phyloP scores from a whole-genome alignment of 2,329 filamentous ascomycete genomes.

The Dothidotthia symphoricarpi region DNA sequence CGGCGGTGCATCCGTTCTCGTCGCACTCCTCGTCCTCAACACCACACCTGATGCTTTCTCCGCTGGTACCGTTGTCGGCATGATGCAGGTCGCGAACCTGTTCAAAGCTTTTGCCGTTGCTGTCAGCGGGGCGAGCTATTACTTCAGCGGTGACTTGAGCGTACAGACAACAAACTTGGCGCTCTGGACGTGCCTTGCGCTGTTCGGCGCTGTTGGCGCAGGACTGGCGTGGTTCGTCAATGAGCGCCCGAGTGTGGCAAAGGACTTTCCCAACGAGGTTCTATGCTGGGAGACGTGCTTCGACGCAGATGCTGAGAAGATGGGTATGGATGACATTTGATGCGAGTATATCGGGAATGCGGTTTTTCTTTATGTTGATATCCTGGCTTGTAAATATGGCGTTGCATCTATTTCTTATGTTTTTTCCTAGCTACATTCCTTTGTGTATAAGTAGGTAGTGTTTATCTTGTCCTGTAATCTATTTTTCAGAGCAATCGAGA shows the following conservation, averaged over 20 bases:
- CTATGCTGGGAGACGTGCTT: slow-evolving; percentile 50
- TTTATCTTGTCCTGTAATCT: no score
- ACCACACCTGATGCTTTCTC: slow-evolving; percentile 50
- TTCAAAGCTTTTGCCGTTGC: slow-evolving; percentile 51
- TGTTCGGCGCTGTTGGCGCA: slow-evolving; percentile 45
- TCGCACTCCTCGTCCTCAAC: slow-evolving; percentile 49
- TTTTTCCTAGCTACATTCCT: slow-evolving; percentile 2
- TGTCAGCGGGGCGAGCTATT: slow-evolving; percentile 48
- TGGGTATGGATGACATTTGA: slow-evolving; percentile 10
- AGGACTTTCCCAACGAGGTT: slow-evolving; percentile 45
- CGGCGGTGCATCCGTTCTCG: slow-evolving; percentile 44
- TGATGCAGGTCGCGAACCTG: slow-evolving; percentile 48
- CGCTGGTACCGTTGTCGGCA: slow-evolving; percentile 49
- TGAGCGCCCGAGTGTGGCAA: slow-evolving; percentile 46
- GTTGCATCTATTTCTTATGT: not conserved
- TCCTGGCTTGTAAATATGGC: not conserved
- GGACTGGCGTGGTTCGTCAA: slow-evolving; percentile 47
- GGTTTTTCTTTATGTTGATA: slow-evolving; percentile 1
- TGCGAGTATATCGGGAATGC: not conserved
- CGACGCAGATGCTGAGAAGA: slow-evolving; percentile 41
- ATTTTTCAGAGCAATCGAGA: no score
- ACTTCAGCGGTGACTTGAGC: slow-evolving; percentile 46
- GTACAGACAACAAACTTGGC: slow-evolving; percentile 47
- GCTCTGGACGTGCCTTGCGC: slow-evolving; percentile 46
- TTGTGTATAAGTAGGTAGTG: slow-evolving; percentile 1